Percentiles rank a stretch among this genome's conserved stretches.
phyloP scores from a whole-genome alignment of 1,284 basidiomycete species.

The Thelephora terrestris region DNA sequence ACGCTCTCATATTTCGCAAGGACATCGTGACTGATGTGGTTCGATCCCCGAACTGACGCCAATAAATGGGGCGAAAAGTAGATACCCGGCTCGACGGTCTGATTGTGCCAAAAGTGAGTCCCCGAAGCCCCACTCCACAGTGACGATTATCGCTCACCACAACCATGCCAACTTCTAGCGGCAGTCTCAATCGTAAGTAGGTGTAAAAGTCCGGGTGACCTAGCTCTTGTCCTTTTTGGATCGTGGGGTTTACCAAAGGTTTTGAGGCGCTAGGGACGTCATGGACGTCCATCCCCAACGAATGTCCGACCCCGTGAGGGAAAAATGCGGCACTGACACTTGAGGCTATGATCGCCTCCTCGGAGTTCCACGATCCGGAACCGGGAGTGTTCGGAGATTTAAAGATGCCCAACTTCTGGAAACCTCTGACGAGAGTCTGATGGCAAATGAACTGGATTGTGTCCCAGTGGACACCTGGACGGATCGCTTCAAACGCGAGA shows the following conservation, averaged over 20 bases:
- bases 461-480: conserved; percentile 79
- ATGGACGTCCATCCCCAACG: conserved; percentile 83
- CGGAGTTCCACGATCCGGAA: conserved; percentile 45
- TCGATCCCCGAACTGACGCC: conserved; percentile 54
- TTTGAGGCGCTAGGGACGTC: conserved; percentile 72
- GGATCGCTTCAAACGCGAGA: conserved; percentile 56
- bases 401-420: conserved; percentile 82
- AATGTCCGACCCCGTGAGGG: conserved; percentile 87
- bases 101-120: neutral
- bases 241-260: conserved; percentile 42
- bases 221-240: conserved; percentile 30
- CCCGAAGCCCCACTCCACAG: neutral
- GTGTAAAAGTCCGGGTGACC: conserved; percentile 60
- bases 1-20: conserved; percentile 53
- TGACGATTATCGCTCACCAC: conserved; percentile 41
- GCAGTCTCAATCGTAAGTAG: conserved; percentile 68
- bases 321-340: conserved; percentile 80
- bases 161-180: conserved; percentile 71
- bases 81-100: conserved; percentile 84
- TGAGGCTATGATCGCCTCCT: conserved; percentile 61
- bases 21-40: conserved; percentile 61
- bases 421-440: conserved; percentile 64
- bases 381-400: conserved; percentile 36
- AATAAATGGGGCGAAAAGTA: conserved; percentile 80
- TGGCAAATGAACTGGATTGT: conserved; percentile 75